Evolutionary conservation across 768 basidiomycete species (phyloP).

Genomic region (Tulasnella sp.): DNA sequence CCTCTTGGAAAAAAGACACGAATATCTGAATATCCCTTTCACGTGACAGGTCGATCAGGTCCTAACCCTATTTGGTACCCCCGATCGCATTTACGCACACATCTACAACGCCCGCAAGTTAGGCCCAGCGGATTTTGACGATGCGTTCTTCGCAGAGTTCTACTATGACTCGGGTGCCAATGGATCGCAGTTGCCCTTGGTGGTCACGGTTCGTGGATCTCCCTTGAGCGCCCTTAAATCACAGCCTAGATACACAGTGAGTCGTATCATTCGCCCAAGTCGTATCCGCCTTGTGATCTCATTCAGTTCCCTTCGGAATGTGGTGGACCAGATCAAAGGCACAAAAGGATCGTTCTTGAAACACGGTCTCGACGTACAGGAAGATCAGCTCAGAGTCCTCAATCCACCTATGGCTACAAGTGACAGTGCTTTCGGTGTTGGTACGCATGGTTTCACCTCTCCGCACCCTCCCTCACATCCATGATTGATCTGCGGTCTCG

Average conservation of each 20-base stretch:
- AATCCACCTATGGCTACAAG: slow-evolving; percentile 4
- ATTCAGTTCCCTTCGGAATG: neutral
- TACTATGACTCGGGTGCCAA: slow-evolving; percentile 20
- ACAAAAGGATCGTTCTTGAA: slow-evolving; percentile 28
- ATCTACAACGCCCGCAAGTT: slow-evolving; percentile 25
- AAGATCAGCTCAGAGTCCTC: slow-evolving; percentile 25
- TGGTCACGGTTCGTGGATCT: slow-evolving; percentile 27
- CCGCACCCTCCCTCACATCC: neutral
- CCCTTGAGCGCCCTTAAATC: slow-evolving; percentile 27
- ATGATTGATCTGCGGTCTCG: neutral
- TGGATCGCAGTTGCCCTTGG: slow-evolving; percentile 23
- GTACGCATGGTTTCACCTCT: neutral
- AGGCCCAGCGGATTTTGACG: slow-evolving; percentile 26
- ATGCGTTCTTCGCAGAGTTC: slow-evolving; percentile 25
- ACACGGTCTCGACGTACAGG: slow-evolving; percentile 30
- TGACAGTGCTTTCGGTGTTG: slow-evolving; percentile 19
- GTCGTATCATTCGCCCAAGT: neutral
- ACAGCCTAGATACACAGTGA: slow-evolving; percentile 27
- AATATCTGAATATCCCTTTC: neutral
- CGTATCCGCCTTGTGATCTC: neutral
- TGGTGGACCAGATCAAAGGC: slow-evolving; percentile 24
- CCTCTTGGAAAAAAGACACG: neutral
- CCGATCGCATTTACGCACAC: slow-evolving; percentile 24
- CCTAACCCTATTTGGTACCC: slow-evolving; percentile 31
- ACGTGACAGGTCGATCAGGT: slow-evolving; percentile 29